Conservation (phyloP, 1,284 basidiomycete species). For the Coniophora puteana region DNA sequence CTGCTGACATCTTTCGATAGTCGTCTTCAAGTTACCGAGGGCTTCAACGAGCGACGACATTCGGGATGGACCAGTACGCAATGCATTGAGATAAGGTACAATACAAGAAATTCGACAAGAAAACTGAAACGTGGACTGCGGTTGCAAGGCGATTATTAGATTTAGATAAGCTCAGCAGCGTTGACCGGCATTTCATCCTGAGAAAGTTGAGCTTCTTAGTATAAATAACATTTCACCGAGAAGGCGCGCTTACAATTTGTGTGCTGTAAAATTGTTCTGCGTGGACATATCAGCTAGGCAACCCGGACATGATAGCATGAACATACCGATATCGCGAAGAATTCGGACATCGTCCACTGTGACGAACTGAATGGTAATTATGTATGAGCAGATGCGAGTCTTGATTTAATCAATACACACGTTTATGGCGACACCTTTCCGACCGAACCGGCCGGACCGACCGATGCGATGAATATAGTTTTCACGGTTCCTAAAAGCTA, state of each 20-base stretch:
- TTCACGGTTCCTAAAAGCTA: constrained; percentile 76
- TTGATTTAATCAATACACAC: constrained; percentile 38
- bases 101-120: constrained; percentile 14
- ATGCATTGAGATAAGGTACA: constrained; percentile 30
- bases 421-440: constrained; percentile 92
- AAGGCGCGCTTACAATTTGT: constrained; percentile 66
- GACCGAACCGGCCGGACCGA: constrained; percentile 91
- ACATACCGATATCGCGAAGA: constrained; percentile 83
- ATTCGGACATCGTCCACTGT: constrained; percentile 90
- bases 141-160: constrained; percentile 4
- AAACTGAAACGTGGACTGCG: not conserved
- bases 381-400: constrained; percentile 9
- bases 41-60: constrained; percentile 8
- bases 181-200: constrained; percentile 95
- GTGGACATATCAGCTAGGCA: constrained; percentile 14
- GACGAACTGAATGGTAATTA: constrained; percentile 68
- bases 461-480: constrained; percentile 99
- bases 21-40: constrained; percentile 18
- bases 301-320: constrained; percentile 3
- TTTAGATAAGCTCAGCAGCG: constrained; percentile 79
- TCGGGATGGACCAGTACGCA: constrained; percentile 14
- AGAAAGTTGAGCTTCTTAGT: constrained; percentile 11
- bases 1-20: too few relatives aligned
- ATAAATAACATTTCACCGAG: constrained; percentile 7
- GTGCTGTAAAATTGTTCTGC: constrained; percentile 86